These are phyloP conservation scores for Boletellus deceptivus DNA, from an alignment of 1,284 basidiomycete species.

Conservation along the genomic window DNA sequence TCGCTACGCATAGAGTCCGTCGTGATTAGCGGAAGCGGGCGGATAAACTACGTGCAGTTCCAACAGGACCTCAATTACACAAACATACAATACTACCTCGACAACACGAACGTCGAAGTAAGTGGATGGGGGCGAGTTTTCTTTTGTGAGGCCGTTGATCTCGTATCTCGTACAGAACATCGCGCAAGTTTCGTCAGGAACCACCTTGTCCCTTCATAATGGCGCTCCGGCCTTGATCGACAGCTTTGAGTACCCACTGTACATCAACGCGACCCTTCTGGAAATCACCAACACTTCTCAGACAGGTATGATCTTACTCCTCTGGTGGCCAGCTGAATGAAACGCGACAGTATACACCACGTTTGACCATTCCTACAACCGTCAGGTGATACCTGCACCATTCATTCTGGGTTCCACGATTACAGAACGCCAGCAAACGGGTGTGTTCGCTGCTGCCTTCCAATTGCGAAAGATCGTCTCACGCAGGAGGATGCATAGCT, in stretches of 20 bases:
- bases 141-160: not conserved
- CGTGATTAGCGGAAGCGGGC: conserved; percentile 50
- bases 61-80: conserved; percentile 44
- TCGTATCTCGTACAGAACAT: conserved; percentile 45
- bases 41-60: conserved; percentile 45
- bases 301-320: conserved; percentile 42
- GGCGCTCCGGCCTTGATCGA: conserved; percentile 53
- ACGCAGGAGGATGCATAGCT: conserved; percentile 32
- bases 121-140: conserved; percentile 5
- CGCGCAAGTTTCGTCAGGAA: conserved; percentile 58
- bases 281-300: conserved; percentile 40
- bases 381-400: conserved; percentile 54
- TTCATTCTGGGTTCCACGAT: conserved; percentile 60
- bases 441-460: conserved; percentile 34
- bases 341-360: conserved; percentile 42
- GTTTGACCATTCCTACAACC: conserved; percentile 70
- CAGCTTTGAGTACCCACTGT: conserved; percentile 62
- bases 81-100: conserved; percentile 50
- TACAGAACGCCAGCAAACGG: conserved; percentile 53
- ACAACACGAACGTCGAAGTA: conserved; percentile 43
- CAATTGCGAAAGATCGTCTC: not conserved
- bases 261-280: conserved; percentile 54
- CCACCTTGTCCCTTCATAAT: conserved; percentile 59
- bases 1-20: conserved; percentile 47
- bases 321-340: not conserved